A percentile compares a stretch with the other conserved stretches of the same genome.
Evolutionary conservation across 352 stramenopile genomes (phyloP).

Genomic region (Pythium periplocum): DNA sequence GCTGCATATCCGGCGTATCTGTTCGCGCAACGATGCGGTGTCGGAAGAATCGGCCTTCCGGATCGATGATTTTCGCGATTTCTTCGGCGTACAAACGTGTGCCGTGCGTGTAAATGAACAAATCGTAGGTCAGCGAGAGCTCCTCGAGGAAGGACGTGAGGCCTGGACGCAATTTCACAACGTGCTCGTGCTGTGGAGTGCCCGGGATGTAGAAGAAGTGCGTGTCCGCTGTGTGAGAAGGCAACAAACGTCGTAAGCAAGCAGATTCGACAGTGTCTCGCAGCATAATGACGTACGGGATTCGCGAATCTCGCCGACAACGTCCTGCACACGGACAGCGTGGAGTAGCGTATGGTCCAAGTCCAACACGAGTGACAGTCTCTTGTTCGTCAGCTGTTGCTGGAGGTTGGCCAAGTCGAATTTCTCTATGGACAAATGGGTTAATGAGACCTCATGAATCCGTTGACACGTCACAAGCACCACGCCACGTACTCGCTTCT

Average conservation of each 20-base stretch:
- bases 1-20: constrained; percentile 80
- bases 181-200: constrained; percentile 74
- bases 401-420: constrained; percentile 84
- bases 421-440: constrained; percentile 46
- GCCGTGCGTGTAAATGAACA: constrained; percentile 95
- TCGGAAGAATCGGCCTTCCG: constrained; percentile 72
- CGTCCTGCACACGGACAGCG: constrained; percentile 76
- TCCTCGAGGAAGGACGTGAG: constrained; percentile 86
- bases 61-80: constrained; percentile 91
- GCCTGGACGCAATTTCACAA: constrained; percentile 91
- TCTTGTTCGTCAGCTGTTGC: constrained; percentile 82
- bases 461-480: constrained; percentile 35
- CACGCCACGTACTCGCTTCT: constrained; percentile 89
- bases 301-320: constrained; percentile 40
- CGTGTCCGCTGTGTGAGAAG: constrained; percentile 44
- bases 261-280: too few relatives aligned
- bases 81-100: constrained; percentile 92
- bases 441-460: constrained; percentile 3
- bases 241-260: too few relatives aligned
- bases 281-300: too few relatives aligned
- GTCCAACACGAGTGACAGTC: constrained; percentile 95
- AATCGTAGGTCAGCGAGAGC: constrained; percentile 82
- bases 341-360: constrained; percentile 97
- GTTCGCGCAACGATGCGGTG: constrained; percentile 85
- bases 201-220: constrained; percentile 76